Conservation (phyloP, 1,139 yeast genomes). For the Magnusiomyces fungicola region DNA sequence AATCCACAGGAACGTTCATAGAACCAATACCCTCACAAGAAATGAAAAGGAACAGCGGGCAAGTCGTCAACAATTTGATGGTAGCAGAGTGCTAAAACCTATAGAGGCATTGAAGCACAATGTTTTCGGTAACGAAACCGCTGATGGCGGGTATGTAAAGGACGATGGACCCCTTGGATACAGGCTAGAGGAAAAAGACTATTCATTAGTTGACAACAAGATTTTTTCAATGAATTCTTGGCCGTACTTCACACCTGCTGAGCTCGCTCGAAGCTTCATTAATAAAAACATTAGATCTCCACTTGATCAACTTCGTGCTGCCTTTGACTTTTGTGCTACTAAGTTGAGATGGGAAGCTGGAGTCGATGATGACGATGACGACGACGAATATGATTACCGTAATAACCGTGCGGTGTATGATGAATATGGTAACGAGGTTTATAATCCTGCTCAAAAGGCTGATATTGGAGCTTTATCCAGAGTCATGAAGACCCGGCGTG, state of each 20-base stretch:
- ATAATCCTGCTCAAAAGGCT: slow-evolving; percentile 13
- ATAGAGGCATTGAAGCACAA: slow-evolving; percentile 28
- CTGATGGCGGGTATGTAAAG: slow-evolving; percentile 19
- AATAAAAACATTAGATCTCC: slow-evolving; percentile 26
- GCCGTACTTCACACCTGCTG: slow-evolving; percentile 32
- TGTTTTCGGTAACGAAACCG: slow-evolving; percentile 26
- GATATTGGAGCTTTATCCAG: slow-evolving; percentile 21
- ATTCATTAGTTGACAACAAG: slow-evolving; percentile 27
- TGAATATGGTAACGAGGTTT: not conserved
- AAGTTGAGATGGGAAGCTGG: slow-evolving; percentile 36
- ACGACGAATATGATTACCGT: slow-evolving; percentile 19
- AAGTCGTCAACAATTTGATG: slow-evolving; percentile 59
- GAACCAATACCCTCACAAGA: slow-evolving; percentile 67
- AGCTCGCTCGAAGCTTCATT: slow-evolving; percentile 13
- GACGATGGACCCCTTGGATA: slow-evolving; percentile 21
- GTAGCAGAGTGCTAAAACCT: slow-evolving; percentile 61
- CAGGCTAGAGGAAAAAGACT: slow-evolving; percentile 21
- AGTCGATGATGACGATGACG: slow-evolving; percentile 16
- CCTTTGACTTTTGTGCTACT: slow-evolving; percentile 52
- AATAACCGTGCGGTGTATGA: not conserved
- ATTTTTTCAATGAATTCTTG: slow-evolving; percentile 28
- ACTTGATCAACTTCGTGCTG: slow-evolving; percentile 52
- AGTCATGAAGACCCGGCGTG: slow-evolving; percentile 38
- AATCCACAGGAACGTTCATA: slow-evolving; percentile 53
- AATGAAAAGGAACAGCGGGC: slow-evolving; percentile 66